A percentile compares a stretch with the other conserved stretches of the same genome.
phyloP scores from a whole-genome alignment of 495 filamentous ascomycete genomes.

The Chaetomium cochliodes region DNA sequence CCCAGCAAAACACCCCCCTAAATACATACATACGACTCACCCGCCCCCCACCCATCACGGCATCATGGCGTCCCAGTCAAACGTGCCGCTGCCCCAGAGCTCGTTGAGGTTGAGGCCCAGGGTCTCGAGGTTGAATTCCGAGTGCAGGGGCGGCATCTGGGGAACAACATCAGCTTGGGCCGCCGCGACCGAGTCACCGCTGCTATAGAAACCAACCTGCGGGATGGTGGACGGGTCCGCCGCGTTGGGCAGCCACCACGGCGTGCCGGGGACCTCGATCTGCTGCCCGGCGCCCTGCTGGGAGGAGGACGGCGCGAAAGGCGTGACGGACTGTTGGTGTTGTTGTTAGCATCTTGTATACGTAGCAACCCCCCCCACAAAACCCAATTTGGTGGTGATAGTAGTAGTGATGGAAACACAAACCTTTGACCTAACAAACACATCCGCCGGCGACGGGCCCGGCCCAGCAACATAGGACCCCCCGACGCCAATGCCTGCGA shows the following conservation, averaged over 20 bases:
- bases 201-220: slow-evolving; percentile 18
- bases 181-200: not conserved
- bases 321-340: slow-evolving; percentile 29
- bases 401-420: not conserved
- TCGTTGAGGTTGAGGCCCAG: slow-evolving; percentile 38
- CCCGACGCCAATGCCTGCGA: not conserved
- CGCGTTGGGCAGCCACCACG: slow-evolving; percentile 35
- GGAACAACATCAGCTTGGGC: not conserved
- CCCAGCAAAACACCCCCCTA: too few species aligned
- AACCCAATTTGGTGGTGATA: not conserved
- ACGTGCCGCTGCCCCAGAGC: slow-evolving; percentile 36
- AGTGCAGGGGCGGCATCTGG: slow-evolving; percentile 24
- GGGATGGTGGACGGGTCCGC: slow-evolving; percentile 26
- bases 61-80: slow-evolving; percentile 28
- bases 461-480: not conserved
- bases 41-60: not conserved
- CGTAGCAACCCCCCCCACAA: not conserved
- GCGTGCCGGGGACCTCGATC: slow-evolving; percentile 33
- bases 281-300: slow-evolving; percentile 13
- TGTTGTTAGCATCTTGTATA: slow-evolving; percentile 5
- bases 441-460: slow-evolving; percentile 20
- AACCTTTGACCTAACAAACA: slow-evolving; percentile 30
- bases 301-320: slow-evolving; percentile 25
- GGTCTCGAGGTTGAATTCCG: slow-evolving; percentile 33
- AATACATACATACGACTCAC: too few species aligned